phyloP scores from a whole-genome alignment of 345 rosid species.

The Populus alba region DNA sequence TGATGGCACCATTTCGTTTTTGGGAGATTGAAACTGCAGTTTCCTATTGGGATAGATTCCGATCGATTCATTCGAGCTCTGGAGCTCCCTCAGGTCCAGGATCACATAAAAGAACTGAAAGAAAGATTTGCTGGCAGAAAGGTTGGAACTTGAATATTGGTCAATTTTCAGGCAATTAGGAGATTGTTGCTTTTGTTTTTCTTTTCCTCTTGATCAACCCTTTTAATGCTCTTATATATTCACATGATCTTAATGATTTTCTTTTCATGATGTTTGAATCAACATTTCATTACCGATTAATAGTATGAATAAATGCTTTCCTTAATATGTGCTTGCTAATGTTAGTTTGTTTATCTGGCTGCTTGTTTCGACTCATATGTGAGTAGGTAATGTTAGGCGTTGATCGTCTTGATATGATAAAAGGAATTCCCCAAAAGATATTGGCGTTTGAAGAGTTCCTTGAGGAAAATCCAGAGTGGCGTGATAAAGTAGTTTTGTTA shows the following conservation, averaged over 20 bases:
- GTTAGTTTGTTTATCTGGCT: not conserved
- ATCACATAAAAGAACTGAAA: slow-evolving; percentile 48
- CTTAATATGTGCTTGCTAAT: not conserved
- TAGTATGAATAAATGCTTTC: not conserved
- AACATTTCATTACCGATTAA: not conserved
- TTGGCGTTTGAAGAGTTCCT: slow-evolving; percentile 62
- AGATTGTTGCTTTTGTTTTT: not conserved
- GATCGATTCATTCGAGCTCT: slow-evolving; percentile 56
- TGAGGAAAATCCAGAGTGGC: slow-evolving; percentile 62
- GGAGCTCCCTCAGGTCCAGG: slow-evolving; percentile 55
- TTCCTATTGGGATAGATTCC: slow-evolving; percentile 65
- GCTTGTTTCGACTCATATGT: slow-evolving; percentile 17
- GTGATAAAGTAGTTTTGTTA: slow-evolving; percentile 56
- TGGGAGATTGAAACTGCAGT: slow-evolving; percentile 44
- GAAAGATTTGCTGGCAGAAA: slow-evolving; percentile 58
- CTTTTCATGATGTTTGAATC: not conserved
- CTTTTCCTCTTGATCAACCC: not conserved
- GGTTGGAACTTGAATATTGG: slow-evolving; percentile 33
- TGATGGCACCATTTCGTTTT: slow-evolving; percentile 19
- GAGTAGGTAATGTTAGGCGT: slow-evolving; percentile 61
- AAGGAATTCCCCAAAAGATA: slow-evolving; percentile 64
- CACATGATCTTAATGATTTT: not conserved
- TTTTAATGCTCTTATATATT: not conserved
- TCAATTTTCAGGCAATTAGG: not conserved
- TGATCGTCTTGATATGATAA: slow-evolving; percentile 67